phyloP scores from a whole-genome alignment of 2,329 filamentous ascomycete genomes.

The Penicillium sp. region DNA sequence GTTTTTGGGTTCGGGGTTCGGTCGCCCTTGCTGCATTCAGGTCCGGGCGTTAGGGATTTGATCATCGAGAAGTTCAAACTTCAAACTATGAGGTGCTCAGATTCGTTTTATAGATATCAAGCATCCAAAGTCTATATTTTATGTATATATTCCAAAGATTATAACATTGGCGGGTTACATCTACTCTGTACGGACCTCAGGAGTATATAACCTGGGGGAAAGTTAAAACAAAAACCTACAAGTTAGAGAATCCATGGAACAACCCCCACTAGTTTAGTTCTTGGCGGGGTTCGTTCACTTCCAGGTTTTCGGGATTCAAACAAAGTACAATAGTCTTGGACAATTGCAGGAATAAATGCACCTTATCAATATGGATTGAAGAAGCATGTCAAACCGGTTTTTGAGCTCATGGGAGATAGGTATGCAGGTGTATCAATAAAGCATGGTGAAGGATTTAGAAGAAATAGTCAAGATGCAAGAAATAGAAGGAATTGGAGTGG shows the following conservation, averaged over 20 bases:
- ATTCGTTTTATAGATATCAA: neutral
- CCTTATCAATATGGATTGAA: constrained; percentile 4
- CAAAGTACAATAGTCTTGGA: neutral
- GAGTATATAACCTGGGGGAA: neutral
- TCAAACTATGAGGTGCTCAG: neutral
- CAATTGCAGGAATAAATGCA: neutral
- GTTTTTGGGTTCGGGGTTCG: constrained; percentile 12
- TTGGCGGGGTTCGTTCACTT: neutral
- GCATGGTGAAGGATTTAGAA: neutral
- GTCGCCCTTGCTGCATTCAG: constrained; percentile 29
- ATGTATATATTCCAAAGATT: neutral
- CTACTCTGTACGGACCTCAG: too few relatives aligned
- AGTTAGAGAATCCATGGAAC: neutral
- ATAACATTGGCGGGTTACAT: neutral
- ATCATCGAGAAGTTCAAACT: neutral
- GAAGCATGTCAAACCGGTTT: constrained; percentile 9
- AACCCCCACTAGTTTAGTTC: neutral
- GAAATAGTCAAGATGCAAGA: constrained; percentile 5
- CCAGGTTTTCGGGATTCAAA: neutral
- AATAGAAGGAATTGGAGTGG: neutral
- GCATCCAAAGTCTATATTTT: neutral
- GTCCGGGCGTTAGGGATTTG: constrained; percentile 26
- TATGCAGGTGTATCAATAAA: constrained; percentile 12
- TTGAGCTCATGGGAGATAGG: constrained; percentile 1
- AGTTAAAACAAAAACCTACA: too few relatives aligned